Conservation (phyloP, 192 early-diverging fungal species). For the Linnemannia elongata region DNA sequence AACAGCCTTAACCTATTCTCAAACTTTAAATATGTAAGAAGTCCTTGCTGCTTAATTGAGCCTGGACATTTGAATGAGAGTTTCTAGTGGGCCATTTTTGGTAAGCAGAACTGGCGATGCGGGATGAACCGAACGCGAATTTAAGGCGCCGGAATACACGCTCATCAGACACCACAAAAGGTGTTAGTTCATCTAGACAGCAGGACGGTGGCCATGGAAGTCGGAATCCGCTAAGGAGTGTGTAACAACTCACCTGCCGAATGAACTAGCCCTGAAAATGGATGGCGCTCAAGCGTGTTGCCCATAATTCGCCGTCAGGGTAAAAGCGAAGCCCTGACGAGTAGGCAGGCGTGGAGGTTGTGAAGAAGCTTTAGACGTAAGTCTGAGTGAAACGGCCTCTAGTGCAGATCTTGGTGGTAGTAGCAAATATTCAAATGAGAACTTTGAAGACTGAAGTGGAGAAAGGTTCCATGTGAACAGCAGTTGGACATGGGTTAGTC, state of each 20-base stretch:
- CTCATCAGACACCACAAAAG: conserved; percentile 86
- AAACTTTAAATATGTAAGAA: conserved; percentile 89
- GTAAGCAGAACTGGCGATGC: conserved; percentile 92
- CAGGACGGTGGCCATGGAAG: conserved; percentile 89
- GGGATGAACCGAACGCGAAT: conserved; percentile 87
- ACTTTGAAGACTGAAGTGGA: no score
- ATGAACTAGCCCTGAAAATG: conserved; percentile 62
- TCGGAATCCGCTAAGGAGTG: conserved; percentile 86
- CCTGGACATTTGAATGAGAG: conserved; percentile 76
- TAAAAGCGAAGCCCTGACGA: conserved; percentile 68
- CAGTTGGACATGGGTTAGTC: no score
- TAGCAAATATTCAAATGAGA: no score
- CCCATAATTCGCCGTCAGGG: conserved; percentile 77
- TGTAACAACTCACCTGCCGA: conserved; percentile 75
- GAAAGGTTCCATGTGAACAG: no score
- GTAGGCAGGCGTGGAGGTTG: conserved; percentile 81
- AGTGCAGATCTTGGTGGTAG: no score
- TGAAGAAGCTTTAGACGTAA: conserved; percentile 73
- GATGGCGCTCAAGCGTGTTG: conserved; percentile 80
- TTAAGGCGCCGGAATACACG: conserved; percentile 81
- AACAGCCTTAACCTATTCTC: conserved; percentile 86
- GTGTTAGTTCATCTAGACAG: conserved; percentile 86
- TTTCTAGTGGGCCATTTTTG: conserved; percentile 93
- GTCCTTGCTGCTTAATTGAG: conserved; percentile 79
- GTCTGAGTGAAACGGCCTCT: conserved; percentile 73